phyloP scores from a whole-genome alignment of 192 early-diverging fungal genomes.

The Umbelopsis isabellina region DNA sequence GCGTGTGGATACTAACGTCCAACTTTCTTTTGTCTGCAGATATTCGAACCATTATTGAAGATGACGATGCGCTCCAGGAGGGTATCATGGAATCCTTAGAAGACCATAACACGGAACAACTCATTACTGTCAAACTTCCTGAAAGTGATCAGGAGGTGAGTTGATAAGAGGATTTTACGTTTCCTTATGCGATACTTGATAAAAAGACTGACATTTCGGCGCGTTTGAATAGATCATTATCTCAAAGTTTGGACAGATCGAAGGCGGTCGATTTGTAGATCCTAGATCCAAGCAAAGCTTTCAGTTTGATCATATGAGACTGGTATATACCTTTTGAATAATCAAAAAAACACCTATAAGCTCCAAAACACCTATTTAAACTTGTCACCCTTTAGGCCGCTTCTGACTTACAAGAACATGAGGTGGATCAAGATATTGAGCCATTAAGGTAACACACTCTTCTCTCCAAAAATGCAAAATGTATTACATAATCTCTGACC shows the following conservation, averaged over 20 bases:
- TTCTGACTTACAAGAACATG: conserved; percentile 50
- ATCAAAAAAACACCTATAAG: not conserved
- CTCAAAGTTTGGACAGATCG: conserved; percentile 72
- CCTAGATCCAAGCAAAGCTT: conserved; percentile 73
- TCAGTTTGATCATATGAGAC: conserved; percentile 80
- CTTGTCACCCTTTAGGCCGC: conserved; percentile 35
- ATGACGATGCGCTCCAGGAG: conserved; percentile 74
- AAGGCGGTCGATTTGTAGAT: conserved; percentile 71
- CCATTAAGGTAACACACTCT: conserved; percentile 38
- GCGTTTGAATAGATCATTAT: conserved; percentile 65
- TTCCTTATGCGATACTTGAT: not conserved
- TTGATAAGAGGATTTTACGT: not conserved
- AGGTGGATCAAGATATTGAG: conserved; percentile 36
- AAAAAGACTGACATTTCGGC: not conserved
- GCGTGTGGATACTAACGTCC: not conserved
- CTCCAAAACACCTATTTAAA: conserved; percentile 2
- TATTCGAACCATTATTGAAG: conserved; percentile 80
- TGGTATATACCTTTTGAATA: conserved; percentile 30
- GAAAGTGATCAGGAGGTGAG: conserved; percentile 61
- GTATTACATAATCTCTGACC: not conserved
- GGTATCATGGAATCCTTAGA: conserved; percentile 71
- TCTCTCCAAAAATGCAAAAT: not conserved
- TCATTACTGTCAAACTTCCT: conserved; percentile 72
- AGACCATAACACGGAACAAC: conserved; percentile 86
- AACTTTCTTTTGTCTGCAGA: conserved; percentile 54